A percentile compares a stretch with the other conserved stretches of the same genome.
phyloP scores from a whole-genome alignment of 805 yeast genomes.

The Metschnikowia santaceciliae region DNA sequence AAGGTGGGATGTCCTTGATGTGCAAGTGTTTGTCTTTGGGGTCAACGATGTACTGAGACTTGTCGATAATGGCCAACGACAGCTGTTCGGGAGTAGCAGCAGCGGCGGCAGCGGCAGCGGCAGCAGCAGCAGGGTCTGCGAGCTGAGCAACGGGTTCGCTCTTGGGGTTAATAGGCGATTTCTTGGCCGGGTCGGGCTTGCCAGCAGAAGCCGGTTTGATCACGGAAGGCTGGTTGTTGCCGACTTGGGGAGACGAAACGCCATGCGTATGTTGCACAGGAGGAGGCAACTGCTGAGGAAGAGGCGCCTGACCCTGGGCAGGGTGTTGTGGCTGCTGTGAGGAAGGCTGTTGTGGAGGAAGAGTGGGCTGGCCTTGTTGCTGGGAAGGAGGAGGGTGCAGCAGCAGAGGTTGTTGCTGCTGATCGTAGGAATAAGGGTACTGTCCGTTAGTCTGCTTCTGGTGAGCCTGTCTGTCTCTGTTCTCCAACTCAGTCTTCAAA shows the following conservation, averaged over 20 bases:
- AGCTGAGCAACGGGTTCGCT: conserved; percentile 13
- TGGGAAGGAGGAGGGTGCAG: conserved; percentile 15
- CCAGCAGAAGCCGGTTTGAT: not conserved
- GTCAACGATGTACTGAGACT: conserved; percentile 39
- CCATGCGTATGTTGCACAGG: conserved; percentile 1
- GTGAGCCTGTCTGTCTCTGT: conserved; percentile 58
- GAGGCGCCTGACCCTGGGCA: not conserved
- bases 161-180: conserved; percentile 14
- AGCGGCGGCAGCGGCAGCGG: conserved; percentile 18
- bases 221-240: conserved; percentile 2
- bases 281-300: conserved; percentile 4
- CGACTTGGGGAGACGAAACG: conserved; percentile 1
- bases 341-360: not conserved
- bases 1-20: conserved; percentile 77
- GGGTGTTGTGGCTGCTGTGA: not conserved
- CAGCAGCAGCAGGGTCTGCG: conserved; percentile 20
- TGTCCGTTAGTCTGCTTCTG: conserved; percentile 41
- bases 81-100: conserved; percentile 13
- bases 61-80: conserved; percentile 36
- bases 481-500: conserved; percentile 81
- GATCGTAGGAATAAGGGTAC: conserved; percentile 31
- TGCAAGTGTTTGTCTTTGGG: conserved; percentile 49
- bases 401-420: conserved; percentile 20
- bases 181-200: conserved; percentile 2
- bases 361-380: not conserved